Evolutionary conservation across 2,329 filamentous ascomycete genomes (phyloP).

Genomic region (Aspergillus japonicus): DNA sequence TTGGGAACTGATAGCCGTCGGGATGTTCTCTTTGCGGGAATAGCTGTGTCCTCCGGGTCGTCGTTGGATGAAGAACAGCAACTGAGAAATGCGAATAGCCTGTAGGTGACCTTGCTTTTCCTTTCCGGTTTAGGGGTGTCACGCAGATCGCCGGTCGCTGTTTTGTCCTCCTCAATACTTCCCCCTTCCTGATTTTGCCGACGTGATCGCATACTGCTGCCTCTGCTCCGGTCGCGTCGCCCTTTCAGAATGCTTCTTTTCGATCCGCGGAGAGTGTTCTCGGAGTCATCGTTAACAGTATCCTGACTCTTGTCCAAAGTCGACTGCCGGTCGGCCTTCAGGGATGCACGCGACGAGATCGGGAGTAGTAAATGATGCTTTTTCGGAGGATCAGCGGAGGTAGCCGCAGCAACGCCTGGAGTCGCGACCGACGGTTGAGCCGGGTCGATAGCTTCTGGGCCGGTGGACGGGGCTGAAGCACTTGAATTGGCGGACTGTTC

Average conservation of each 20-base stretch:
- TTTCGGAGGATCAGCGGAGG: conserved; percentile 29
- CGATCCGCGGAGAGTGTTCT: conserved; percentile 63
- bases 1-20: conserved; percentile 39
- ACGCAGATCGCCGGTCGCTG: conserved; percentile 32
- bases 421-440: conserved; percentile 17
- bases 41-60: conserved; percentile 44
- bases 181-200: conserved; percentile 35
- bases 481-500: conserved; percentile 22
- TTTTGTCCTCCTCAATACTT: conserved; percentile 34
- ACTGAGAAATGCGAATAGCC: conserved; percentile 47
- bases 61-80: conserved; percentile 50
- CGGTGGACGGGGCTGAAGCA: conserved; percentile 23
- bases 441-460: conserved; percentile 15
- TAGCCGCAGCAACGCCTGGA: conserved; percentile 17
- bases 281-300: conserved; percentile 38
- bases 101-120: conserved; percentile 43
- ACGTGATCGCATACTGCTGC: conserved; percentile 54
- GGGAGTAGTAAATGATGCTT: conserved; percentile 39
- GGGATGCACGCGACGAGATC: conserved; percentile 41
- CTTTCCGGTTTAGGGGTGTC: conserved; percentile 36
- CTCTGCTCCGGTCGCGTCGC: conserved; percentile 65
- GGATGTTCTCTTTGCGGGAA: conserved; percentile 48
- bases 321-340: conserved; percentile 37
- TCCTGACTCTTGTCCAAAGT: conserved; percentile 35
- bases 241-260: conserved; percentile 65